Evolutionary conservation across 1,139 yeast genomes (phyloP).

Genomic region (Saccharomyces hybrid): DNA sequence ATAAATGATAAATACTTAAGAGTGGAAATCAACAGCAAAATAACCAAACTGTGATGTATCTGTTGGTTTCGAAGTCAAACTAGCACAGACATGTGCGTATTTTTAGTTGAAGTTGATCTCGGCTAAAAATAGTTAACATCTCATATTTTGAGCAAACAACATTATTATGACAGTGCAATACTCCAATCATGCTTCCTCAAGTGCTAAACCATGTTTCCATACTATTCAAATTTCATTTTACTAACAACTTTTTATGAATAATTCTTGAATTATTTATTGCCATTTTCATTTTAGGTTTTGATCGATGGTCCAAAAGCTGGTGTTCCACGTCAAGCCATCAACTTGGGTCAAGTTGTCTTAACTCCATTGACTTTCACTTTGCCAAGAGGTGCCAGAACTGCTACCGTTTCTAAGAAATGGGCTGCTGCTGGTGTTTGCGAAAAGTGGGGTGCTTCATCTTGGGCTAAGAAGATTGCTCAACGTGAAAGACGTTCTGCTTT

Average conservation of each 20-base stretch:
- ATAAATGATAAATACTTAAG: too few species aligned
- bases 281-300: slow-evolving; percentile 49
- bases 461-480: slow-evolving; percentile 98
- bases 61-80: too few species aligned
- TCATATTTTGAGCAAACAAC: not conserved
- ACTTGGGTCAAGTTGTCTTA: slow-evolving; percentile 81
- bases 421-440: slow-evolving; percentile 79
- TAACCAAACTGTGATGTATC: too few species aligned
- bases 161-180: too few species aligned
- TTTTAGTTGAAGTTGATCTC: too few species aligned
- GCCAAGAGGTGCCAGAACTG: slow-evolving; percentile 93
- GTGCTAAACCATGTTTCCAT: not conserved
- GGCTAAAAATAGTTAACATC: too few species aligned
- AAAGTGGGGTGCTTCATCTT: slow-evolving; percentile 88
- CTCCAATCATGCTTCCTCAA: not conserved
- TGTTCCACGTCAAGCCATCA: slow-evolving; percentile 86
- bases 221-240: not conserved
- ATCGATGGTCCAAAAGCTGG: slow-evolving; percentile 90
- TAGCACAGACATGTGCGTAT: too few species aligned
- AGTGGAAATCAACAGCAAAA: too few species aligned
- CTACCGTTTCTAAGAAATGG: slow-evolving; percentile 87
- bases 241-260: slow-evolving; percentile 4
- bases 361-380: slow-evolving; percentile 86
- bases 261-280: slow-evolving; percentile 8
- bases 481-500: slow-evolving; percentile 88